These are phyloP conservation scores for Lachnellula hyalina DNA, from an alignment of 2,329 filamentous ascomycete species.

Conservation along the genomic window DNA sequence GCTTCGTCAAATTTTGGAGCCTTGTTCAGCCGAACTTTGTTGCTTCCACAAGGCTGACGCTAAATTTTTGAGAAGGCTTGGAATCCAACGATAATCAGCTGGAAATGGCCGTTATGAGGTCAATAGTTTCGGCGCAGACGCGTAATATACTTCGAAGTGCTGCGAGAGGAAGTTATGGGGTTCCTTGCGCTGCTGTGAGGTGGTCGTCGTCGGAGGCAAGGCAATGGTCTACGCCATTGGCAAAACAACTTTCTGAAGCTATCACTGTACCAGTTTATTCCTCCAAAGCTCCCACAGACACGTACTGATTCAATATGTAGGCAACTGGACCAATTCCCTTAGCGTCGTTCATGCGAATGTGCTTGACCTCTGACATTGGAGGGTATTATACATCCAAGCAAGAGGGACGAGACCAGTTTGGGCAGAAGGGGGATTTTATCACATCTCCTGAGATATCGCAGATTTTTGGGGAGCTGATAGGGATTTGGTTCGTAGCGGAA, in stretches of 20 bases:
- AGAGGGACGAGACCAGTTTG: constrained; percentile 77
- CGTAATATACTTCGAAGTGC: constrained; percentile 22
- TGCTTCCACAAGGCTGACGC: not conserved
- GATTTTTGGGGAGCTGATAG: constrained; percentile 90
- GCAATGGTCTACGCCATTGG: constrained; percentile 87
- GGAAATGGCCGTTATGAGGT: constrained; percentile 23
- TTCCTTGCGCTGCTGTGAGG: constrained; percentile 18
- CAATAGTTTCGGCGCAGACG: constrained; percentile 20
- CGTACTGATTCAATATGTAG: constrained; percentile 40
- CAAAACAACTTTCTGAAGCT: constrained; percentile 78
- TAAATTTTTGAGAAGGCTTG: not conserved
- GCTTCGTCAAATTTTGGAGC: constrained; percentile 4
- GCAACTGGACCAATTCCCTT: constrained; percentile 87
- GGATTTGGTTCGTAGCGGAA: constrained; percentile 92
- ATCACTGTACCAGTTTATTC: constrained; percentile 59
- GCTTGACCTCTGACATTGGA: constrained; percentile 81
- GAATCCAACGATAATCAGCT: constrained; percentile 14
- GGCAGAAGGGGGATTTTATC: constrained; percentile 89
- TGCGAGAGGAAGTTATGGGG: constrained; percentile 15
- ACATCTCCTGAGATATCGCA: constrained; percentile 98
- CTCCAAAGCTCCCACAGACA: not conserved
- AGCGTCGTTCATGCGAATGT: constrained; percentile 97
- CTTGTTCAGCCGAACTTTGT: constrained; percentile 2
- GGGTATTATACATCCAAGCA: constrained; percentile 85
- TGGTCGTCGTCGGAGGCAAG: constrained; percentile 28